phyloP scores from a whole-genome alignment of 495 filamentous ascomycete genomes.

The Podospora bellae-mahoneyi region DNA sequence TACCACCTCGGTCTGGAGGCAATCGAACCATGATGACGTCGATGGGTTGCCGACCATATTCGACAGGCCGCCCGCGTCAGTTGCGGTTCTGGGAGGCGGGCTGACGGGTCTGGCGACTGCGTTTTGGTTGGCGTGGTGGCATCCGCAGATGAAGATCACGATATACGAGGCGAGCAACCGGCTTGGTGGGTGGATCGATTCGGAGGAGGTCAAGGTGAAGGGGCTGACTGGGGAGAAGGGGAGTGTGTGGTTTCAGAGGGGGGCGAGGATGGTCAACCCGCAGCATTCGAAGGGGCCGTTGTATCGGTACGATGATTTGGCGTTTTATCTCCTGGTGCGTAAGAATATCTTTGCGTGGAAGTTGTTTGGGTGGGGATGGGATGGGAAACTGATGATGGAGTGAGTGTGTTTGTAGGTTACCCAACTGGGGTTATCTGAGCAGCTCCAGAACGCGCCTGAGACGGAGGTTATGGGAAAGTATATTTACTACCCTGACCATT shows the following conservation, averaged over 20 bases:
- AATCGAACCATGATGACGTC: not conserved
- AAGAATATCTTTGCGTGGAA: not conserved
- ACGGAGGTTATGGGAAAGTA: slow-evolving; percentile 61
- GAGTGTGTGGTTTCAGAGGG: slow-evolving; percentile 72
- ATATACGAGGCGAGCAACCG: slow-evolving; percentile 68
- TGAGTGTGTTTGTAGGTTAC: slow-evolving; percentile 49
- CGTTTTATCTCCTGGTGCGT: slow-evolving; percentile 44
- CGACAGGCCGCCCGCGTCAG: slow-evolving; percentile 29
- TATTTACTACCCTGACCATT: slow-evolving; percentile 87
- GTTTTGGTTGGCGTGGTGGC: slow-evolving; percentile 61
- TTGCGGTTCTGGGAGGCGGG: slow-evolving; percentile 81
- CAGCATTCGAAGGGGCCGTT: slow-evolving; percentile 15
- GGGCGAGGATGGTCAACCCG: slow-evolving; percentile 74
- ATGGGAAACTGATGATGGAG: no score
- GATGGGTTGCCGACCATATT: slow-evolving; percentile 7
- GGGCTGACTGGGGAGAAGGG: slow-evolving; percentile 44
- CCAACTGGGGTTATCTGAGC: slow-evolving; percentile 57
- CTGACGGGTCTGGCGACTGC: slow-evolving; percentile 86
- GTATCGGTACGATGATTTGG: slow-evolving; percentile 38
- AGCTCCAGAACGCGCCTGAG: slow-evolving; percentile 51
- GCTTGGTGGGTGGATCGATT: slow-evolving; percentile 83
- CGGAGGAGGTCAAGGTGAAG: slow-evolving; percentile 57
- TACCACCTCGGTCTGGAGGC: not conserved
- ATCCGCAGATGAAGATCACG: slow-evolving; percentile 59
- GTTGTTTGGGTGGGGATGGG: no score